phyloP scores from a whole-genome alignment of 306 rosid genomes.

The Luffa acutangula region DNA sequence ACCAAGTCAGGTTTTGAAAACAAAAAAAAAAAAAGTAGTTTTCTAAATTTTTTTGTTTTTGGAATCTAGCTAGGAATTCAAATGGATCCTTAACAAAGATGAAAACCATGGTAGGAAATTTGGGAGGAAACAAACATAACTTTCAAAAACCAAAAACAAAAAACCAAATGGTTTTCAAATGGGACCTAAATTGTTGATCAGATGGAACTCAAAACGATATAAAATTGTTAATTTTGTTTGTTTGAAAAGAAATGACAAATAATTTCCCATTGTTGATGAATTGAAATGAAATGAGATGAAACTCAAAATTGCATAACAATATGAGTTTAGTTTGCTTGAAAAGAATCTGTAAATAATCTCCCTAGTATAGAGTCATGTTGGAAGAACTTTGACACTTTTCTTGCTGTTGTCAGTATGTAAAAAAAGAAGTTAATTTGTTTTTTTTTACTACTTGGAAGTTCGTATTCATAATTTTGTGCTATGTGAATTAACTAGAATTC shows the following conservation, averaged over 20 bases:
- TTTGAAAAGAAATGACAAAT: neutral
- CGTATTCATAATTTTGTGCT: neutral
- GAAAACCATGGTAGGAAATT: too few species aligned
- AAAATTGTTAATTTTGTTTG: neutral
- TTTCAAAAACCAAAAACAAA: too few species aligned
- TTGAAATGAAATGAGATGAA: neutral
- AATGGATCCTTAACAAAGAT: too few species aligned
- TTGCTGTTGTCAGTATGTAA: neutral
- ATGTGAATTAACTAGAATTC: neutral
- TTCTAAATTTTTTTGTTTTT: too few species aligned
- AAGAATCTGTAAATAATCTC: neutral
- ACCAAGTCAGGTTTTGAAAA: too few species aligned
- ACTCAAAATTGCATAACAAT: neutral
- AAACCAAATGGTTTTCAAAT: too few species aligned
- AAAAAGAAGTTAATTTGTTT: neutral
- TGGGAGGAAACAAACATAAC: too few species aligned
- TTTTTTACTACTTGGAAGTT: neutral
- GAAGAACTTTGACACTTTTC: neutral
- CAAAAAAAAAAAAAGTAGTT: too few species aligned
- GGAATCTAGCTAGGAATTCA: too few species aligned
- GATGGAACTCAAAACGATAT: neutral
- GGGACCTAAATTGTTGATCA: neutral
- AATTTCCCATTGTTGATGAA: neutral
- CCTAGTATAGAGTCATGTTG: neutral
- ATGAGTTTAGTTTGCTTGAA: neutral